These are phyloP conservation scores for Aureobasidium sp. DNA, from an alignment of 2,329 filamentous ascomycete species.

Conservation along the genomic window DNA sequence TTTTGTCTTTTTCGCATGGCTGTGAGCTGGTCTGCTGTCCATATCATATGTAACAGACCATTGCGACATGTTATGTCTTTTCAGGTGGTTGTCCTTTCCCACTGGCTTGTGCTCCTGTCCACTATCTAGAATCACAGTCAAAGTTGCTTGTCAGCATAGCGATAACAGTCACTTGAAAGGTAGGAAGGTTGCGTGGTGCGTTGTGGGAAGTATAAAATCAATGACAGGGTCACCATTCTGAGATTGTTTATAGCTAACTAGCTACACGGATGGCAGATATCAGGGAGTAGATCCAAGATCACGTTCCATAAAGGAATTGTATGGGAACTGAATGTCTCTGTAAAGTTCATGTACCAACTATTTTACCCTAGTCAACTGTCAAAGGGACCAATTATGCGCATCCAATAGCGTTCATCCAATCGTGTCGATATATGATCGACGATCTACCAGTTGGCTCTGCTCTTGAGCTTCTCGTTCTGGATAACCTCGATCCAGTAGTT, in stretches of 20 bases:
- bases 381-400: not conserved
- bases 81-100: no score
- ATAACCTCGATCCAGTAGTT: conserved; percentile 71
- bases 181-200: no score
- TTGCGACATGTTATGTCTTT: no score
- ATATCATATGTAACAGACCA: not conserved
- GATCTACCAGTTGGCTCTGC: conserved; percentile 8
- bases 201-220: no score
- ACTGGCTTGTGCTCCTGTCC: no score
- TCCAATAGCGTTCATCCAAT: not conserved
- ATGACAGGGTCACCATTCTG: not conserved
- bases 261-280: not conserved
- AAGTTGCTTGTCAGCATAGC: no score
- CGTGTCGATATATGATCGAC: not conserved
- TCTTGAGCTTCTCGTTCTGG: conserved; percentile 63
- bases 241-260: not conserved
- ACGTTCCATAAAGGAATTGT: not conserved
- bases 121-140: no score
- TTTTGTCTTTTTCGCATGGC: no score
- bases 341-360: not conserved
- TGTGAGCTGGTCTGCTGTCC: not conserved
- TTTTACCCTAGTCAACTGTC: not conserved
- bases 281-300: not conserved
- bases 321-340: not conserved
- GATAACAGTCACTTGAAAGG: no score